Conservation (phyloP, 495 filamentous ascomycete species). For the Cercophora newfieldiana region DNA sequence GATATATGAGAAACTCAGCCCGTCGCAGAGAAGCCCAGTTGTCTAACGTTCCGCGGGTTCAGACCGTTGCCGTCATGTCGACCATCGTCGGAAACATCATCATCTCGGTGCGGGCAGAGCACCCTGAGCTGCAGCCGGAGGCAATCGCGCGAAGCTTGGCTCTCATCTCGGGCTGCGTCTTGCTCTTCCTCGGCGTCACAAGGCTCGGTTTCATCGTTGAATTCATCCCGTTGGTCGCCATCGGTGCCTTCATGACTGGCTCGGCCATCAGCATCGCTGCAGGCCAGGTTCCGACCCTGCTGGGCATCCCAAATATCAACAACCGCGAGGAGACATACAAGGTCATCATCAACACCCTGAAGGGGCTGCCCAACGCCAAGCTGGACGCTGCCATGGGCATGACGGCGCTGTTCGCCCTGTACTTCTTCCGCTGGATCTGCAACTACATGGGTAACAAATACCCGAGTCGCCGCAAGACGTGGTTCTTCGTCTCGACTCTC, state of each 20-base stretch:
- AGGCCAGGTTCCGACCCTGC: conserved; percentile 50
- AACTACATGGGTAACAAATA: conserved; percentile 43
- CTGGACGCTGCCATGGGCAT: conserved; percentile 57
- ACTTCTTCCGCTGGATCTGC: conserved; percentile 49
- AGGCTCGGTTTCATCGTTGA: conserved; percentile 55
- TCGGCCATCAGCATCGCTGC: conserved; percentile 53
- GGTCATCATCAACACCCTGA: conserved; percentile 56
- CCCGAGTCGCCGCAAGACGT: conserved; percentile 38
- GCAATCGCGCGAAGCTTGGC: conserved; percentile 48
- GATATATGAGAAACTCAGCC: too few relatives aligned
- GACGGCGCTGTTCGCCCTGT: conserved; percentile 50
- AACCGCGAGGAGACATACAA: conserved; percentile 50
- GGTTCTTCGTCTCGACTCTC: conserved; percentile 49
- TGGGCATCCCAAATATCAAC: conserved; percentile 51
- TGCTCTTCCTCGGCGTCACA: conserved; percentile 49
- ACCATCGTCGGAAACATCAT: conserved; percentile 81
- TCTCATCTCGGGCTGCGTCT: conserved; percentile 48
- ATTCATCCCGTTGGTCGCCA: conserved; percentile 53
- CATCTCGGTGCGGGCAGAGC: conserved; percentile 47
- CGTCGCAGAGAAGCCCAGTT: background rate
- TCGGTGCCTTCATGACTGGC: conserved; percentile 57
- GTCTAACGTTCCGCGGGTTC: conserved; percentile 9
- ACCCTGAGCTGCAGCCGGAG: conserved; percentile 39
- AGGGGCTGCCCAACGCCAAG: conserved; percentile 43
- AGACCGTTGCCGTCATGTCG: conserved; percentile 95